Evolutionary conservation across 805 yeast genomes (phyloP).

Genomic region (Saturnispora kantuleensis): DNA sequence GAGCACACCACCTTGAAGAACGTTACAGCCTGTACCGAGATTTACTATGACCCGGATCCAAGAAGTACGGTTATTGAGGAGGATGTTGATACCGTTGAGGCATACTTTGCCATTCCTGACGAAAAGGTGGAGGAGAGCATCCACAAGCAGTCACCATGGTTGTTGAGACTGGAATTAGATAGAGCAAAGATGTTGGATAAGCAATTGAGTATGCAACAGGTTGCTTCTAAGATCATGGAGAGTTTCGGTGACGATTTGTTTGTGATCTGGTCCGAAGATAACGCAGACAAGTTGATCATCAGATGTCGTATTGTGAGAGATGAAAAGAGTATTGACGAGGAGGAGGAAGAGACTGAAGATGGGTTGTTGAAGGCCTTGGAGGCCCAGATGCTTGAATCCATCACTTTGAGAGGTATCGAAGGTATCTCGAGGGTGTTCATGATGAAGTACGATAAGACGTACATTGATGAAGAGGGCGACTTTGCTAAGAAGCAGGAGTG

Average conservation of each 20-base stretch:
- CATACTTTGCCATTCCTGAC: conserved; percentile 95
- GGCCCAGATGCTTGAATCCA: conserved; percentile 90
- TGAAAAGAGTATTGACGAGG: conserved; percentile 87
- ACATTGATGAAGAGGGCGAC: conserved; percentile 77
- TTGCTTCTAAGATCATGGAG: conserved; percentile 88
- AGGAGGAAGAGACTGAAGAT: conserved; percentile 93
- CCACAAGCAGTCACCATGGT: conserved; percentile 97
- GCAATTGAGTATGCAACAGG: conserved; percentile 96
- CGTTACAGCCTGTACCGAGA: conserved; percentile 95
- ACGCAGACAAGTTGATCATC: conserved; percentile 89
- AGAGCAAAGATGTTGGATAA: conserved; percentile 99
- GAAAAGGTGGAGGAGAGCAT: conserved; percentile 91
- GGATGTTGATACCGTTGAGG: conserved; percentile 94
- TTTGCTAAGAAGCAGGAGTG: conserved; percentile 86
- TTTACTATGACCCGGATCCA: conserved; percentile 97
- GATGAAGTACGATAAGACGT: conserved; percentile 72
- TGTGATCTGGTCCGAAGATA: conserved; percentile 98
- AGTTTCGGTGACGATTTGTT: conserved; percentile 91
- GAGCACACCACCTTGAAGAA: conserved; percentile 93
- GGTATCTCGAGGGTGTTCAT: conserved; percentile 85
- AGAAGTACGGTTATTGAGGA: conserved; percentile 93
- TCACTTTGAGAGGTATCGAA: conserved; percentile 90
- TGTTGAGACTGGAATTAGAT: conserved; percentile 89
- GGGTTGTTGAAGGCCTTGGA: conserved; percentile 91
- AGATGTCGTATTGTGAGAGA: conserved; percentile 98